Evolutionary conservation across 2,329 filamentous ascomycete species (phyloP).

Genomic region (Ceratocystis alfenasii): DNA sequence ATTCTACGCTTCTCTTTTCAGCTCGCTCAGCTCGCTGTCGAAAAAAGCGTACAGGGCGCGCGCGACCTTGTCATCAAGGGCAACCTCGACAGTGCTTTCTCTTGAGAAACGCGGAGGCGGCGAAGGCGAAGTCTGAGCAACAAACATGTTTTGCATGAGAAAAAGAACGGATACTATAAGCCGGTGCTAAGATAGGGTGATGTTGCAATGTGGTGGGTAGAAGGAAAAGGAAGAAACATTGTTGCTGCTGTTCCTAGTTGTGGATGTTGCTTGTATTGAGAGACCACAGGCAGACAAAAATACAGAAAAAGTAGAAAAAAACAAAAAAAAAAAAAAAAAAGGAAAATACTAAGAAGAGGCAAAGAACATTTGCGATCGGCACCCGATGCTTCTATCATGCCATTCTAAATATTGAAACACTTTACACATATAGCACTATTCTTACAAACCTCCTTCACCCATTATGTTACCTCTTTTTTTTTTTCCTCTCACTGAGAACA

Average conservation of each 20-base stretch:
- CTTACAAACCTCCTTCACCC: not conserved
- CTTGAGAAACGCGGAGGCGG: conserved; percentile 9
- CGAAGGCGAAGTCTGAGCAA: conserved; percentile 1
- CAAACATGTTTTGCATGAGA: conserved; percentile 10
- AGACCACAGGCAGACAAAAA: not conserved
- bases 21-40: not conserved
- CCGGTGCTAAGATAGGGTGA: not conserved
- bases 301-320: not conserved
- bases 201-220: not conserved
- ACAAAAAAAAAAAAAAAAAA: not conserved
- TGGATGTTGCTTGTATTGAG: not conserved
- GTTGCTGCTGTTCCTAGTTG: no score
- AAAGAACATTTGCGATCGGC: not conserved
- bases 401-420: no score
- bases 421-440: no score
- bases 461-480: not conserved
- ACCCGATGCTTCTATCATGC: not conserved
- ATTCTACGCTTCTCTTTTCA: not conserved
- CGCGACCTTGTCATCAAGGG: not conserved
- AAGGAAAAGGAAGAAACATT: not conserved
- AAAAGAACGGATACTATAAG: not conserved
- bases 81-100: not conserved
- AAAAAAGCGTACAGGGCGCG: not conserved
- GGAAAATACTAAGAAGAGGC: not conserved
- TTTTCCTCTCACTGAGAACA: no score